Base-by-base conservation (phyloP, 148 eudicot species). In the Salicornia ramosissima region DNA sequence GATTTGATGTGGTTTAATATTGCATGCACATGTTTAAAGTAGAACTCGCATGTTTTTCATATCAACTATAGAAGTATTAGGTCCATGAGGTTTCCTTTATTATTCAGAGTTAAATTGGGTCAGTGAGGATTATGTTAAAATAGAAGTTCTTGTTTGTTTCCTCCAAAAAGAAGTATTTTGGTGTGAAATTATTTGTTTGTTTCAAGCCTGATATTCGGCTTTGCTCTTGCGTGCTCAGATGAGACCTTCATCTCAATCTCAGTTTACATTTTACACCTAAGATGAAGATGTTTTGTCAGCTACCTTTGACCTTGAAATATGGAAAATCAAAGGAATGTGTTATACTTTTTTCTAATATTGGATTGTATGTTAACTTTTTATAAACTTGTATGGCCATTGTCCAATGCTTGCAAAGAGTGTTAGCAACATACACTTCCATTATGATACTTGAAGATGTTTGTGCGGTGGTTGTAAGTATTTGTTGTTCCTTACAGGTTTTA, bases 401-500 rank as follows among this genome's bases (percentile, higher is more conserved):
- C 1, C 26, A 33, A 60, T 60, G 7, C 28, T 16, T 62, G 21
- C 65, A 62, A 22, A 11, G 0, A 21, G 26, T 62, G 7, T 12
- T 19, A 62, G 29, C 36, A 62, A 62, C 18, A n/a, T 30, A 36
- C 25, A 62, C 18, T 39, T 34, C 6, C 2, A 4, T n/a, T 61
- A 2, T 47, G 46, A 50, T 49, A 26, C 21, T 36, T 60, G 39
- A 15, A 40, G 31, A 21, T 64, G 21, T 43, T 50, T 47, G 57
- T 21, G 61, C 9, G 45, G 29, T 64, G 61, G 21, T n/a, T 54
- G 34, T 40, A n/a, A 49, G 56, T 64, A 10, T 21, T 64, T 24
- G 10, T 24, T 54, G 29, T 53, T 59, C 28, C 24, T 69, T 52
- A 52, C 68, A 93, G 98, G 85, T 93, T 59, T 73, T 93, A 52